Base-by-base conservation (phyloP, 2,329 filamentous ascomycete species). In the Claviceps fusiformis region DNA sequence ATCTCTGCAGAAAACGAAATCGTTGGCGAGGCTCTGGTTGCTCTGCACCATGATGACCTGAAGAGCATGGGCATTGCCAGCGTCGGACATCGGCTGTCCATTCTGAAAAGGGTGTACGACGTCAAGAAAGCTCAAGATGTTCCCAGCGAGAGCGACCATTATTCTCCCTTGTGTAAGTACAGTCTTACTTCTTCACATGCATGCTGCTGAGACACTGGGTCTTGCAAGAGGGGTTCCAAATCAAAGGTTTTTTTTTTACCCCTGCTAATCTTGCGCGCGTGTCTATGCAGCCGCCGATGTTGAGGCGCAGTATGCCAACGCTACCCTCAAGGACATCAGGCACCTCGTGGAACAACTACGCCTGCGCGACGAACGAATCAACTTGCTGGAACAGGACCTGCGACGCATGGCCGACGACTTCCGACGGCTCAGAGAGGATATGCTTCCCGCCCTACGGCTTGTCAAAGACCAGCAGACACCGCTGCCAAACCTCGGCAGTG, bases 51-150 rank as follows among this genome's bases (percentile, higher is more conserved):
- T 67, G 88, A 95, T 56, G 92, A 97, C 67, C 75, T 98, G 63
- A 95, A 95, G 71, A 89, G 95, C 67, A 92, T 97, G 84, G 91
- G 91, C 50, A 87, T 98, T 60, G 76, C 78, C 59, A 97, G 92
- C 71, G 89, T 96, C 50, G 93, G 93, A 45, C 93, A 98, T 73
- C 85, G 93, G 57, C 77, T 98, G 63, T 95, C 90, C 27, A 95
- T 98, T 56, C 78, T 98, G 56, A 97, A 96, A 73, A 91, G 85
- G 64, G 90, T 97, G 54, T 97, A 96, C 72, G 91, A 97, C 66
- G 85, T 93, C 65, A 98, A 98, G 74, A 86, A 92, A 68, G 89
- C 89, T 60, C 91, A 96, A 66, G 90, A 95, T 63, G 82, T 97
- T 57, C 86, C 89, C 17, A 81, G 96, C 63, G 92, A 97, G 66